Evolutionary conservation across 768 basidiomycete genomes (phyloP).

Genomic region (Podaxis rugospora): DNA sequence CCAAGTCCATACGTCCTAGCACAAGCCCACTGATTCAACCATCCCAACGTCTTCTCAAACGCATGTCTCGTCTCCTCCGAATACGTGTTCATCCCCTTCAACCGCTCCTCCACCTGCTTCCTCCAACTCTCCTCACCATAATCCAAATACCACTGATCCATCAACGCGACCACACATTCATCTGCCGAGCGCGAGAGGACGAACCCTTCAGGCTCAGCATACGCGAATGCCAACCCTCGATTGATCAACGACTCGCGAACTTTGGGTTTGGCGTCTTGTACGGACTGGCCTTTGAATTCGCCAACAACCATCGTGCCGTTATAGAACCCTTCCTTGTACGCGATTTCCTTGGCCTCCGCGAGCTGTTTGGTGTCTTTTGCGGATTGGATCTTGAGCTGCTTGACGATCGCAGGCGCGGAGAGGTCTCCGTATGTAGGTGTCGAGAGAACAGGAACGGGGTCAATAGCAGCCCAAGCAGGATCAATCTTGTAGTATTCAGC

Average conservation of each 20-base stretch:
- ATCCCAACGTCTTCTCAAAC: conserved; percentile 88
- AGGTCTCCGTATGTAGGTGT: conserved; percentile 94
- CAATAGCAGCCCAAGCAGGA: conserved; percentile 77
- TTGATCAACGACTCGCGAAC: conserved; percentile 83
- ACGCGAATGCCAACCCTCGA: conserved; percentile 74
- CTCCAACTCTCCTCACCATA: conserved; percentile 94
- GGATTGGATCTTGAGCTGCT: conserved; percentile 90
- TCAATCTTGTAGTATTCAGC: conserved; percentile 95
- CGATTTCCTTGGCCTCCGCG: conserved; percentile 94
- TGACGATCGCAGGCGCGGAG: conserved; percentile 78
- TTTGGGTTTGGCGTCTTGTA: conserved; percentile 89
- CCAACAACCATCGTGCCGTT: conserved; percentile 88
- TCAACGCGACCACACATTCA: conserved; percentile 95
- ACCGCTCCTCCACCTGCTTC: conserved; percentile 74
- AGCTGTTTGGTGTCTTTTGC: conserved; percentile 93
- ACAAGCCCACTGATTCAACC: conserved; percentile 99
- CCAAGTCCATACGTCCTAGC: conserved; percentile 97
- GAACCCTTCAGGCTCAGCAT: conserved; percentile 92
- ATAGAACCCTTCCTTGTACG: conserved; percentile 99
- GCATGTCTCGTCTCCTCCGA: conserved; percentile 86
- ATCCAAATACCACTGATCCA: conserved; percentile 99
- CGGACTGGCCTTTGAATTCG: conserved; percentile 83
- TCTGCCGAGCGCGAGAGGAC: conserved; percentile 90
- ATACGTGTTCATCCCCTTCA: conserved; percentile 88
- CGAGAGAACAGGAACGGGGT: conserved; percentile 82